These are phyloP conservation scores for Aspergillus affinis DNA, from an alignment of 495 filamentous ascomycete species.

Conservation along the genomic window DNA sequence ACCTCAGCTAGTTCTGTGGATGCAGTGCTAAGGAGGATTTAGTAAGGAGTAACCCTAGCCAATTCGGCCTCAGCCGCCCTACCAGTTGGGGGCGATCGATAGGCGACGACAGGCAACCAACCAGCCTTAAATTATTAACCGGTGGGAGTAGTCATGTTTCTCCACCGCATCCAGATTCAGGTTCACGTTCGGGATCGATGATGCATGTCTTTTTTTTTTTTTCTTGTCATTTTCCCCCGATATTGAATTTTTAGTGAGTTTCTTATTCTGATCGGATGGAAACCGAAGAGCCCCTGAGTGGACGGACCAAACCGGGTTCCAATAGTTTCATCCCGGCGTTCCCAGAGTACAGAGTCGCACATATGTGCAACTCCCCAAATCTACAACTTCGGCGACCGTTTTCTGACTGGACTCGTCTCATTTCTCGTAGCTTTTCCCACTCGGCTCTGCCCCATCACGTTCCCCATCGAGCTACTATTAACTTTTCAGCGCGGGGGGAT, in stretches of 20 bases:
- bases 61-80: background rate
- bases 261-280: background rate
- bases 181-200: background rate
- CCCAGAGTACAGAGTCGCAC: background rate
- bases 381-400: background rate
- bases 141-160: background rate
- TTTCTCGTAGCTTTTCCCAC: background rate
- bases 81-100: background rate
- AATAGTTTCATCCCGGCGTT: background rate
- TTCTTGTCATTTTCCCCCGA: background rate
- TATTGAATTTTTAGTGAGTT: background rate
- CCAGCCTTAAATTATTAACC: too few relatives aligned
- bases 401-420: background rate
- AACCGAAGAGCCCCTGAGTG: conserved; percentile 1
- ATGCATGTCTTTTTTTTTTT: background rate
- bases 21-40: background rate
- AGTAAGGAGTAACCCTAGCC: background rate
- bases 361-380: background rate
- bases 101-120: background rate
- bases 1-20: background rate
- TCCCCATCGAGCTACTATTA: background rate
- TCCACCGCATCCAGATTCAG: background rate
- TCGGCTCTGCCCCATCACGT: background rate
- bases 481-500: background rate
- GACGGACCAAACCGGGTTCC: conserved; percentile 9